These are phyloP conservation scores for Aspergillus sclerotialis DNA, from an alignment of 2,329 filamentous ascomycete species.

Conservation along the genomic window DNA sequence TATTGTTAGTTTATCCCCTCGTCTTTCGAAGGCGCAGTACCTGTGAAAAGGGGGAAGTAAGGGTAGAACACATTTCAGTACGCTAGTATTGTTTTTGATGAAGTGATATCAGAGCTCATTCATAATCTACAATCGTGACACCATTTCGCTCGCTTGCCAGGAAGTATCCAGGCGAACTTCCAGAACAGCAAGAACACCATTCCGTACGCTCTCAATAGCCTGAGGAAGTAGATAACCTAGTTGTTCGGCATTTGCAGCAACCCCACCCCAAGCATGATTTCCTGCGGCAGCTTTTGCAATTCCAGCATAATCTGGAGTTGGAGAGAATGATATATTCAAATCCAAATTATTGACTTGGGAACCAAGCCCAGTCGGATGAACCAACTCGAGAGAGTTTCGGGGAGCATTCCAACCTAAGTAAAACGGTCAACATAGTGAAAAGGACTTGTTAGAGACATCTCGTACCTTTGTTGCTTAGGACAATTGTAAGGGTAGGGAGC, in stretches of 20 bases:
- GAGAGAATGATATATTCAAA: slow-evolving; percentile 57
- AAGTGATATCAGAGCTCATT: too few species aligned
- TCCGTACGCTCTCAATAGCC: background rate
- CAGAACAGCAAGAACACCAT: background rate
- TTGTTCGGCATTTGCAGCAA: slow-evolving; percentile 37
- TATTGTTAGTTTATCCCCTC: too few species aligned
- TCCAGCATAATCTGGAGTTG: slow-evolving; percentile 57
- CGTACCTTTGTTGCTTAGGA: slow-evolving; percentile 62
- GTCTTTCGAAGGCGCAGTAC: too few species aligned
- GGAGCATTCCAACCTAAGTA: slow-evolving; percentile 55
- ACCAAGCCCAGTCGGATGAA: slow-evolving; percentile 55
- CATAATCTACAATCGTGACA: too few species aligned
- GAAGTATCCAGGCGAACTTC: too few species aligned
- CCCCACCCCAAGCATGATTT: slow-evolving; percentile 49
- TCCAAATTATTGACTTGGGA: slow-evolving; percentile 52
- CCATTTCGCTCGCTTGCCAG: too few species aligned
- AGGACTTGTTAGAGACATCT: too few species aligned
- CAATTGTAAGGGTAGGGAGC: slow-evolving; percentile 57
- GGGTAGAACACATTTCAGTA: too few species aligned
- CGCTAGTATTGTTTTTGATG: too few species aligned
- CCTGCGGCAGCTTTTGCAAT: slow-evolving; percentile 52
- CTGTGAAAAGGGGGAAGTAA: too few species aligned
- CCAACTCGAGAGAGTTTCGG: slow-evolving; percentile 49
- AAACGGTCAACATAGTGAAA: too few species aligned
- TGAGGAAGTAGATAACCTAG: background rate